Percentiles rank a stretch among this genome's conserved stretches.
Conservation (phyloP, 306 rosid species). For the Carpinus viminea region DNA sequence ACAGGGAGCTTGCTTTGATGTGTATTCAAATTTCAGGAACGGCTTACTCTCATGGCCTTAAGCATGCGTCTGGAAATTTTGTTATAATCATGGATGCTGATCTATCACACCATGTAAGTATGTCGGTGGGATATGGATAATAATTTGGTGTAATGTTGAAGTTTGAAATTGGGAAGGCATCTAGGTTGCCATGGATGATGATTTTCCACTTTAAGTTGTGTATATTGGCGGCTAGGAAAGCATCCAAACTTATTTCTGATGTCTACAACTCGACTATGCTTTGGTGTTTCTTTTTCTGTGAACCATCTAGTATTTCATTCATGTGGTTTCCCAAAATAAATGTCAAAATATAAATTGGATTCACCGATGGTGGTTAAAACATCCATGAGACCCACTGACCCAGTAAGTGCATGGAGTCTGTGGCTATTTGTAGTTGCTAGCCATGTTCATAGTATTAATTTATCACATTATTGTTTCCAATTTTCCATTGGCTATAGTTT, state of each 20-base stretch:
- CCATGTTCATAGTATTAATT: not conserved
- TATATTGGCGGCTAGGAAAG: not conserved
- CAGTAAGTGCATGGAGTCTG: not conserved
- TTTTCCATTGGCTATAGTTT: constrained; percentile 9
- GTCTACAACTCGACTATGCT: not conserved
- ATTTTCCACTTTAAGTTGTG: not conserved
- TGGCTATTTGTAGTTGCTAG: not conserved
- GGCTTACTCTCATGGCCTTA: constrained; percentile 89
- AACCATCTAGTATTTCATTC: not conserved
- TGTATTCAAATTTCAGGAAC: constrained; percentile 65
- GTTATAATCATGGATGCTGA: constrained; percentile 97
- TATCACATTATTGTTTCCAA: not conserved
- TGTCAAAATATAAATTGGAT: not conserved
- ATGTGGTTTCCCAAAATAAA: not conserved
- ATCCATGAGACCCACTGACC: not conserved
- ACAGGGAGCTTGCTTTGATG: constrained; percentile 29
- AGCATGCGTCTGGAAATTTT: constrained; percentile 94
- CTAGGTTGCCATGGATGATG: not conserved
- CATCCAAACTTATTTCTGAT: not conserved
- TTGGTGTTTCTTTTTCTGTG: not conserved
- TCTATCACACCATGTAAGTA: constrained; percentile 88
- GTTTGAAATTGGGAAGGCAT: constrained; percentile 4
- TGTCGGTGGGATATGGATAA: constrained; percentile 5
- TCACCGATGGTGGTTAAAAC: not conserved
- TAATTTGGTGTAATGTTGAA: constrained; percentile 21